These are phyloP conservation scores for Gilbertella persicaria DNA, from an alignment of 371 early-diverging fungal species.

Conservation along the genomic window DNA sequence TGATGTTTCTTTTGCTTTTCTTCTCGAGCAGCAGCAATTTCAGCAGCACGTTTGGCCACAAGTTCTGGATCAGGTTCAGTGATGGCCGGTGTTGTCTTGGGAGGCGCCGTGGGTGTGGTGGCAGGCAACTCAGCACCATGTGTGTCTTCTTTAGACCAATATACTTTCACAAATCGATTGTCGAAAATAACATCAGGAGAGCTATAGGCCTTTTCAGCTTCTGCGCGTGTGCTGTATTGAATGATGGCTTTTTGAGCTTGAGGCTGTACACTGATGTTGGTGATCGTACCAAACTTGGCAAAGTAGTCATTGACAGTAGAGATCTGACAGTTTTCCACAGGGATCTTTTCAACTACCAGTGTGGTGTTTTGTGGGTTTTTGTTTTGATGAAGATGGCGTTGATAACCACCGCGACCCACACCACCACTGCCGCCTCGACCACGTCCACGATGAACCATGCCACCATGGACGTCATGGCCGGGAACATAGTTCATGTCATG, in stretches of 20 bases:
- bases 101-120: constrained; percentile 14
- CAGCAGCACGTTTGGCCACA: constrained; percentile 45
- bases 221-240: constrained; percentile 60
- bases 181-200: constrained; percentile 85
- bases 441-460: too few relatives aligned
- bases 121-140: background rate
- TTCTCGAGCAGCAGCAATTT: constrained; percentile 40
- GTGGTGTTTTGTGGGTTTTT: constrained; percentile 48
- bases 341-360: constrained; percentile 77
- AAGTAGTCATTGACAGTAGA: constrained; percentile 75
- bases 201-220: constrained; percentile 74
- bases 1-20: constrained; percentile 50
- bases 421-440: constrained; percentile 34
- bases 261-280: constrained; percentile 68
- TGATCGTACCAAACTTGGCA: constrained; percentile 72
- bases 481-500: constrained; percentile 7
- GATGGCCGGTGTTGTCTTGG: constrained; percentile 3
- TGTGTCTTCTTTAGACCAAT: constrained; percentile 59
- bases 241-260: constrained; percentile 60
- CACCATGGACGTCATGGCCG: constrained; percentile 9
- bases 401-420: constrained; percentile 32
- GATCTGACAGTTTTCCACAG: constrained; percentile 62
- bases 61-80: constrained; percentile 52
- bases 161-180: constrained; percentile 89
- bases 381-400: constrained; percentile 18